A percentile compares a stretch with the other conserved stretches of the same genome.
phyloP scores from a whole-genome alignment of 2,329 filamentous ascomycete species.

The Calonectria henricotiae region DNA sequence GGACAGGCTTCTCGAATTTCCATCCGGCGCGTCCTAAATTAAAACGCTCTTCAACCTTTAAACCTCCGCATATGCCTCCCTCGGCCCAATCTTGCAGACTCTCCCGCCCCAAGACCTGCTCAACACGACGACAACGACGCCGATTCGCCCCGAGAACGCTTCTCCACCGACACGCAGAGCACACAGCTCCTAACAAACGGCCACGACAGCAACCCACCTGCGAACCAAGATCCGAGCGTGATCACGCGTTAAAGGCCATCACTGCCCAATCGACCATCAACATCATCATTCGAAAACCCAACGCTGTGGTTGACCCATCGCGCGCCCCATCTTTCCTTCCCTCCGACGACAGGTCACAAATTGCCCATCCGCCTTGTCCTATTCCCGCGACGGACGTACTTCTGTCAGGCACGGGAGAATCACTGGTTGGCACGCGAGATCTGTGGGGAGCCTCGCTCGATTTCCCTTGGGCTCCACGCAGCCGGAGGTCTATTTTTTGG shows the following conservation, averaged over 20 bases:
- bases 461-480: constrained; percentile 20
- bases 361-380: neutral
- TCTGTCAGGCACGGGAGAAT: constrained; percentile 40
- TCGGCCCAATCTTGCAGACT: neutral
- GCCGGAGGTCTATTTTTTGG: constrained; percentile 11
- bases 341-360: constrained; percentile 22
- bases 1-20: constrained; percentile 31
- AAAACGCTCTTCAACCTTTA: constrained; percentile 1
- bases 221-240: constrained; percentile 32
- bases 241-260: constrained; percentile 28
- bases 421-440: constrained; percentile 43
- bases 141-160: constrained; percentile 11
- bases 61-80: neutral
- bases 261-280: constrained; percentile 13
- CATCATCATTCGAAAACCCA: neutral
- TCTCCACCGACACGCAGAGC: constrained; percentile 10
- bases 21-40: constrained; percentile 14
- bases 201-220: constrained; percentile 36
- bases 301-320: constrained; percentile 7
- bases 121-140: neutral
- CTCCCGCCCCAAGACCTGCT: neutral
- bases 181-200: constrained; percentile 7
- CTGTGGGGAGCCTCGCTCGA: constrained; percentile 37
- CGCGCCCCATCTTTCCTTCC: neutral
- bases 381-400: constrained; percentile 3